phyloP scores from a whole-genome alignment of 352 stramenopile genomes.

The Pythium folliculosum region DNA sequence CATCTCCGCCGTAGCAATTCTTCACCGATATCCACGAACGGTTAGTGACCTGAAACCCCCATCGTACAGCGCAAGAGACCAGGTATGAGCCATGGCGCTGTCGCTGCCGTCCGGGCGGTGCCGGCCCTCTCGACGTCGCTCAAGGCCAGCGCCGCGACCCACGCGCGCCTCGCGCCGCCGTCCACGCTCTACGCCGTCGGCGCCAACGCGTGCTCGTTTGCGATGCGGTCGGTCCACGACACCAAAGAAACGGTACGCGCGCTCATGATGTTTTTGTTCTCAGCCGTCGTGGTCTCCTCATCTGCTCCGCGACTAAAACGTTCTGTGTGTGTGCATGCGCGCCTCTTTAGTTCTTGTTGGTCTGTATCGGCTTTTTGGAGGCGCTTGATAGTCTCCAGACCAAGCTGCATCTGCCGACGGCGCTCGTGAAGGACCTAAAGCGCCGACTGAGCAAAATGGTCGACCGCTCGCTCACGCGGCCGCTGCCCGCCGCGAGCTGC shows the following conservation, averaged over 20 bases:
- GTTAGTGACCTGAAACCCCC: no score
- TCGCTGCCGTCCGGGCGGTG: conserved; percentile 14
- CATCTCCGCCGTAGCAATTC: conserved; percentile 19
- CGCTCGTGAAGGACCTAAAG: conserved; percentile 78
- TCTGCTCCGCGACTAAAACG: background rate
- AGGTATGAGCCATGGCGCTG: conserved; percentile 26
- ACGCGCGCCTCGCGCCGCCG: conserved; percentile 7
- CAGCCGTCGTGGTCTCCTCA: background rate
- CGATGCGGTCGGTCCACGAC: conserved; percentile 60
- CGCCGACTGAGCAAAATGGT: conserved; percentile 67
- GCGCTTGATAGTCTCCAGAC: conserved; percentile 76
- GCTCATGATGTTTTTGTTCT: background rate
- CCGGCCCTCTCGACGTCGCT: conserved; percentile 15
- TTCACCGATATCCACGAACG: background rate
- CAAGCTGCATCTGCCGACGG: conserved; percentile 61
- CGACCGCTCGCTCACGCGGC: conserved; percentile 42
- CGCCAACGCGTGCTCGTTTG: conserved; percentile 55
- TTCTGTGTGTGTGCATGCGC: background rate
- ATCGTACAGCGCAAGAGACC: background rate
- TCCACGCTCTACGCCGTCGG: conserved; percentile 35
- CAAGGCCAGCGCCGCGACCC: background rate
- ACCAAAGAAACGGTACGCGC: conserved; percentile 66
- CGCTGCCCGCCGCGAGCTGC: conserved; percentile 31
- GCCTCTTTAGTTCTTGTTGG: conserved; percentile 59
- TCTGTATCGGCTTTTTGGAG: conserved; percentile 77